Evolutionary conservation across 192 early-diverging fungal genomes (phyloP).

Genomic region (Jimgerdemannia flammicorona): DNA sequence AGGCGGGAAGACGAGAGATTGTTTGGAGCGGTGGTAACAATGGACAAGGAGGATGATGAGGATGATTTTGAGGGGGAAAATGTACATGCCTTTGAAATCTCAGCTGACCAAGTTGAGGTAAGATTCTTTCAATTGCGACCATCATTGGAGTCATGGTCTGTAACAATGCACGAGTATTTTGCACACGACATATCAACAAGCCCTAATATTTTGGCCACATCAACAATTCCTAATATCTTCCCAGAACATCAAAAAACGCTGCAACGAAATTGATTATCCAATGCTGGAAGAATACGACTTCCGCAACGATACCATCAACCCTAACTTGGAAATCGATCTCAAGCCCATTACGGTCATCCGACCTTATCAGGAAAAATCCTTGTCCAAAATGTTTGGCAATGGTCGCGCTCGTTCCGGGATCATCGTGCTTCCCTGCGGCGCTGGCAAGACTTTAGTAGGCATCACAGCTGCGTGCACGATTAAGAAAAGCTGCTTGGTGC

Average conservation of each 20-base stretch:
- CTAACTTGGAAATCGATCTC: slow-evolving; percentile 73
- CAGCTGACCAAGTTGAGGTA: slow-evolving; percentile 60
- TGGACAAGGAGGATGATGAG: slow-evolving; percentile 62
- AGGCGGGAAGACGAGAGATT: slow-evolving; percentile 31
- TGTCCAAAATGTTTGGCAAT: slow-evolving; percentile 97
- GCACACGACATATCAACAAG: no score
- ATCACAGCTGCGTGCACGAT: slow-evolving; percentile 97
- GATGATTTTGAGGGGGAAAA: slow-evolving; percentile 66
- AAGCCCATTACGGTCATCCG: slow-evolving; percentile 94
- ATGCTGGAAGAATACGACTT: slow-evolving; percentile 99
- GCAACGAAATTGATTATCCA: slow-evolving; percentile 88
- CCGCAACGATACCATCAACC: slow-evolving; percentile 61
- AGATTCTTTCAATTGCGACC: no score
- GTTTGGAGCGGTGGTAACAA: slow-evolving; percentile 40
- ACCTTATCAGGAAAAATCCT: slow-evolving; percentile 84
- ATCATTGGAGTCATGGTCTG: no score
- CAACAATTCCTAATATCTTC: background rate
- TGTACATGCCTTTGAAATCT: slow-evolving; percentile 79
- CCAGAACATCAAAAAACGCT: slow-evolving; percentile 75
- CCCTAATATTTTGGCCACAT: no score
- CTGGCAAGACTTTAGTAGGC: slow-evolving; percentile 97
- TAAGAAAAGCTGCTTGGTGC: slow-evolving; percentile 88
- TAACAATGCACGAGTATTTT: no score
- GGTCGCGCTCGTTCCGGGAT: slow-evolving; percentile 86
- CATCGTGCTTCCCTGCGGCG: slow-evolving; percentile 97